Percentiles rank a stretch among this genome's conserved stretches.
These are phyloP conservation scores for Microbotryum saponariae DNA, from an alignment of 1,284 basidiomycete genomes.

Conservation along the genomic window DNA sequence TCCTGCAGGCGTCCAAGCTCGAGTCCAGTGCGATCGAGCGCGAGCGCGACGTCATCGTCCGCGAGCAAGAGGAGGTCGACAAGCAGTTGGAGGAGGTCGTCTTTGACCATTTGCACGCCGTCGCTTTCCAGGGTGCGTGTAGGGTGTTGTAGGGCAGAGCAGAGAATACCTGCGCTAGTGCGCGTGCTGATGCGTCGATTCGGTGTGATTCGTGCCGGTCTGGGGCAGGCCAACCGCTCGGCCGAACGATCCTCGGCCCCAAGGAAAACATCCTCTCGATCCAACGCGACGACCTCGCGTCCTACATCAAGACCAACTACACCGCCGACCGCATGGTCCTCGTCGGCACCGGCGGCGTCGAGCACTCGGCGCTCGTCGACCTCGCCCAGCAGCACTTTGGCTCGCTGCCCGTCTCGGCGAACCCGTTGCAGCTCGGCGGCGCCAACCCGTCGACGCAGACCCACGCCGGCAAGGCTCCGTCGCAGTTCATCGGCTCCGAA, in stretches of 20 bases:
- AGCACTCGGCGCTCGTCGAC: conserved; percentile 86
- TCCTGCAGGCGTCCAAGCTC: conserved; percentile 94
- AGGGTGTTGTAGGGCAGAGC: too few species aligned
- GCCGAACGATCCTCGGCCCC: conserved; percentile 94
- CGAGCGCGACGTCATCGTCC: conserved; percentile 91
- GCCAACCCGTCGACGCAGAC: not conserved
- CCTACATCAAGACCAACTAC: conserved; percentile 97
- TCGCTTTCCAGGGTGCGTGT: conserved; percentile 81
- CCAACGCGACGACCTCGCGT: conserved; percentile 76
- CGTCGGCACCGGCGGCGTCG: conserved; percentile 91
- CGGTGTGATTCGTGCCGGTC: not conserved
- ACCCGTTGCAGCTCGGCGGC: conserved; percentile 76
- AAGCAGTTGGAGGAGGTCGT: conserved; percentile 98
- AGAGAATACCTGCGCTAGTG: too few species aligned
- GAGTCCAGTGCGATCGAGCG: conserved; percentile 83
- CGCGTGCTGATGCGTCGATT: not conserved
- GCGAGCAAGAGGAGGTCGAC: conserved; percentile 98
- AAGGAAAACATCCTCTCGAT: conserved; percentile 96
- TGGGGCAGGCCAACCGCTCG: conserved; percentile 62
- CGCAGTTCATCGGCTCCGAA: conserved; percentile 86
- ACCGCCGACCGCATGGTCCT: conserved; percentile 98
- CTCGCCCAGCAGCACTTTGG: conserved; percentile 93
- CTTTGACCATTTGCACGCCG: conserved; percentile 93
- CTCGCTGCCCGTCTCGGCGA: conserved; percentile 73
- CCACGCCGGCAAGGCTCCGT: conserved; percentile 59